A percentile compares a stretch with the other conserved stretches of the same genome.
Conservation (phyloP, 495 filamentous ascomycete genomes). For the Pseudevernia furfuracea region DNA sequence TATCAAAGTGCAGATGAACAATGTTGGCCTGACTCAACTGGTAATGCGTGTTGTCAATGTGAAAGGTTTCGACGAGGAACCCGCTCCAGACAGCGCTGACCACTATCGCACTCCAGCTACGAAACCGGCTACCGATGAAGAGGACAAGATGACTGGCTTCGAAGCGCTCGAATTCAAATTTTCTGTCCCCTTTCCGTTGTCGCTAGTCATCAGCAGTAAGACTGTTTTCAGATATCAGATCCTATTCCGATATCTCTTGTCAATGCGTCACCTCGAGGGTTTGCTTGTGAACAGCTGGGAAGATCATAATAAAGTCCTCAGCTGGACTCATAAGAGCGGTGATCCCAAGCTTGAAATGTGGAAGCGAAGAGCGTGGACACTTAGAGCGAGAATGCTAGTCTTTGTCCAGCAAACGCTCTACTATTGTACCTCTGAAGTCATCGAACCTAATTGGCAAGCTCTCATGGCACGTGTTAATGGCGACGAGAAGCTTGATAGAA, state of each 20-base stretch:
- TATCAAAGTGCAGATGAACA: slow-evolving; percentile 94
- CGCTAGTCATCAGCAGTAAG: slow-evolving; percentile 90
- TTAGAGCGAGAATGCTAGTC: slow-evolving; percentile 88
- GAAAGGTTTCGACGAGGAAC: slow-evolving; percentile 83
- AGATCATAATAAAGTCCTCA: slow-evolving; percentile 74
- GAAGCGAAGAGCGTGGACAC: slow-evolving; percentile 87
- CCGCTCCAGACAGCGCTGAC: slow-evolving; percentile 48
- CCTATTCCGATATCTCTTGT: slow-evolving; percentile 86
- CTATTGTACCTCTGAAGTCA: slow-evolving; percentile 93
- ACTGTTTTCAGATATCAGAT: slow-evolving; percentile 93
- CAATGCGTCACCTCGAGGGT: slow-evolving; percentile 78
- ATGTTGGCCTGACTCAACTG: slow-evolving; percentile 82
- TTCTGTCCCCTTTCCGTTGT: slow-evolving; percentile 90
- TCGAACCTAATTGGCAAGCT: slow-evolving; percentile 93
- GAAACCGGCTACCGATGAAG: slow-evolving; percentile 51
- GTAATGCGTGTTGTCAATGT: slow-evolving; percentile 94
- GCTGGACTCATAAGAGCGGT: slow-evolving; percentile 74
- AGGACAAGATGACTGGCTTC: slow-evolving; percentile 81
- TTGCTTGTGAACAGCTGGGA: slow-evolving; percentile 80
- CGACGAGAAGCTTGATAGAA: slow-evolving; percentile 47
- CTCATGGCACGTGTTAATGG: slow-evolving; percentile 77
- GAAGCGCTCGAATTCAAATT: slow-evolving; percentile 92
- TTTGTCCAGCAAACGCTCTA: slow-evolving; percentile 95
- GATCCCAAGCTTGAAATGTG: slow-evolving; percentile 73
- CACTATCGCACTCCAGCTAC: slow-evolving; percentile 47